Conservation (phyloP, 2,329 filamentous ascomycete genomes). For the Pezicula carpinea region DNA sequence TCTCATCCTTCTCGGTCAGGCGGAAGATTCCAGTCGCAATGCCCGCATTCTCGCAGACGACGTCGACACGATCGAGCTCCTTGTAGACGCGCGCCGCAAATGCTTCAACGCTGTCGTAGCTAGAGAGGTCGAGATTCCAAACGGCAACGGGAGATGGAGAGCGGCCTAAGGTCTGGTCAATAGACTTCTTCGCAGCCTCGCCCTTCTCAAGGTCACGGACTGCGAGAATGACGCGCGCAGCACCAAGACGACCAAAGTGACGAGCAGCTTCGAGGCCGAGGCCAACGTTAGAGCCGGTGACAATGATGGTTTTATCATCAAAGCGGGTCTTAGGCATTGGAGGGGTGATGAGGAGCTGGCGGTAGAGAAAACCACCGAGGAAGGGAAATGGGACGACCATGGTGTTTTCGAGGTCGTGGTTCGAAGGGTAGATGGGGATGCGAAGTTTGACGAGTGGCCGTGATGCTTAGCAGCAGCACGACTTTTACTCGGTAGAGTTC, state of each 20-base stretch:
- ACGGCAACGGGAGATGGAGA: constrained; percentile 6
- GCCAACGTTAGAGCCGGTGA: constrained; percentile 4
- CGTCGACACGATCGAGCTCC: constrained; percentile 10
- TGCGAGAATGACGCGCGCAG: constrained; percentile 33
- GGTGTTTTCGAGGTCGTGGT: no score
- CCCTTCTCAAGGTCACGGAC: constrained; percentile 31
- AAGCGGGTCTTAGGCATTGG: constrained; percentile 1
- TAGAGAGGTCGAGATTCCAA: constrained; percentile 13
- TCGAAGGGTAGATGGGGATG: no score
- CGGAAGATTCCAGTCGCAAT: constrained; percentile 2
- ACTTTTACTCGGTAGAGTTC: no score
- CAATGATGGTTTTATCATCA: constrained; percentile 6
- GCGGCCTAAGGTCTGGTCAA: constrained; percentile 21
- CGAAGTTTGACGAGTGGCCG: no score
- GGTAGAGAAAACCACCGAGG: constrained; percentile 3
- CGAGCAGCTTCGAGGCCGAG: constrained; percentile 28
- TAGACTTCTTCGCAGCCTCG: constrained; percentile 29
- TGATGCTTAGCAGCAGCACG: no score
- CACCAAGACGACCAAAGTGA: constrained; percentile 32
- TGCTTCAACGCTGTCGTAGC: constrained; percentile 6
- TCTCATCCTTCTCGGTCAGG: constrained; percentile 10
- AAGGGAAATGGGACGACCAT: no score
- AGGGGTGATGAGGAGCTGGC: constrained; percentile 4
- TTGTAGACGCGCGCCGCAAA: constrained; percentile 20
- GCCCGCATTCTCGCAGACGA: constrained; percentile 12